Conservation (phyloP, 2,329 filamentous ascomycete species). For the Pestalotiopsis sp. region DNA sequence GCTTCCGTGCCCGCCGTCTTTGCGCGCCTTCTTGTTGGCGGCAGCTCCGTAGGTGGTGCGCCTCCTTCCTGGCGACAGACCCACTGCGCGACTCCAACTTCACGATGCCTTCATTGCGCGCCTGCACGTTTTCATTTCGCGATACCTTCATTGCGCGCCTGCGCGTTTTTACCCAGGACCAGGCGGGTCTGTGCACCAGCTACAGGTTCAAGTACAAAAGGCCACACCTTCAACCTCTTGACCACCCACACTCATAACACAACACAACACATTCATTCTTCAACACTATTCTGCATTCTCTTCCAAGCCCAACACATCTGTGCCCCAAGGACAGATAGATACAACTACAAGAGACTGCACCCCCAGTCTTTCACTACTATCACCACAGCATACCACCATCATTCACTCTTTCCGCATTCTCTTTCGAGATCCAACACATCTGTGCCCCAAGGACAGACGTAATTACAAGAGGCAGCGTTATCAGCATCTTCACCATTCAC, state of each 20-base stretch:
- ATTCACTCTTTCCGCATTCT: too few relatives aligned
- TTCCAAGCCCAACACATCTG: too few relatives aligned
- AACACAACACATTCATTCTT: not conserved
- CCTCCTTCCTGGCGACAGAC: too few relatives aligned
- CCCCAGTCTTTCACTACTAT: not conserved
- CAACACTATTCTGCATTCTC: conserved; percentile 3
- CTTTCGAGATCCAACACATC: too few relatives aligned
- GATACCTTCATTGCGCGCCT: not conserved
- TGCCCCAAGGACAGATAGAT: too few relatives aligned
- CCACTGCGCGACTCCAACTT: not conserved
- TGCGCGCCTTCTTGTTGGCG: not conserved
- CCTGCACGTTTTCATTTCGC: not conserved
- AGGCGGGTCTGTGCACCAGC: not conserved
- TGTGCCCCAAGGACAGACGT: too few relatives aligned
- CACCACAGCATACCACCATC: not conserved
- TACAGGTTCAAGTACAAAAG: not conserved
- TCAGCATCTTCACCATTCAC: too few relatives aligned
- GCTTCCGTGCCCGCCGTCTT: not conserved
- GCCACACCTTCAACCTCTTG: not conserved
- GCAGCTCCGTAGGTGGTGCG: too few relatives aligned
- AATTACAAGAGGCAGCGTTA: too few relatives aligned
- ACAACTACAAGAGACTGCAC: not conserved
- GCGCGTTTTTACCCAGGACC: not conserved
- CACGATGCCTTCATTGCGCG: not conserved
- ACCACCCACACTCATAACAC: conserved; percentile 2